Conservation (phyloP, 2,329 filamentous ascomycete genomes). For the Colletotrichum eremochloae region DNA sequence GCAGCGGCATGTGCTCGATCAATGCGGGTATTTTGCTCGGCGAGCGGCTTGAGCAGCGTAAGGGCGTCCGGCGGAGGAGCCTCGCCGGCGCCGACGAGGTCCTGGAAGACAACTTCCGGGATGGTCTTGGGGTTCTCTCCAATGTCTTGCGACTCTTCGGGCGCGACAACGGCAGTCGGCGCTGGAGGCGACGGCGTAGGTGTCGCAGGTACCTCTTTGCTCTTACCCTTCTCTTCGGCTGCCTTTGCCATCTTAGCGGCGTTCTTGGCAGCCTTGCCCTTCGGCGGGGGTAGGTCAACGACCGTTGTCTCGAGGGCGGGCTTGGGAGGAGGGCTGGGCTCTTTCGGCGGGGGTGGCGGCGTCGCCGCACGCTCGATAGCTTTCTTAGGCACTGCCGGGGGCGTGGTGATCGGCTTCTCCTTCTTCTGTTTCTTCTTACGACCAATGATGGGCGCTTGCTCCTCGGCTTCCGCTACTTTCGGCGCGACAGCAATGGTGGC, state of each 20-base stretch:
- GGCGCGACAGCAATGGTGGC: constrained; percentile 65
- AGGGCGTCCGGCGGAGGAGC: constrained; percentile 49
- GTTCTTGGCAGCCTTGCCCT: constrained; percentile 44
- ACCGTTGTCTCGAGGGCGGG: constrained; percentile 46
- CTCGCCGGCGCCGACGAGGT: constrained; percentile 26
- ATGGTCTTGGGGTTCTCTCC: constrained; percentile 39
- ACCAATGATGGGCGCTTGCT: constrained; percentile 79
- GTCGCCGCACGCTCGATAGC: constrained; percentile 28
- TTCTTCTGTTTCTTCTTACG: constrained; percentile 91
- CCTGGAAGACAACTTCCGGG: constrained; percentile 40
- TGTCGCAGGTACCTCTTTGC: constrained; percentile 25
- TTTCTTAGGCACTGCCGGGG: constrained; percentile 43
- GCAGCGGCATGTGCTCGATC: constrained; percentile 27
- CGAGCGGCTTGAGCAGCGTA: constrained; percentile 54
- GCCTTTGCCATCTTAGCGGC: constrained; percentile 43
- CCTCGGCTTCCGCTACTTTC: constrained; percentile 66
- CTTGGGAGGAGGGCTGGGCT: constrained; percentile 31
- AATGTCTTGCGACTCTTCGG: constrained; percentile 34
- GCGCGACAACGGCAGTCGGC: constrained; percentile 10
- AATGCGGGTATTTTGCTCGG: constrained; percentile 41
- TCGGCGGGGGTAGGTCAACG: constrained; percentile 42
- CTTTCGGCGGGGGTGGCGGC: constrained; percentile 37
- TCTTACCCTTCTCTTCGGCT: constrained; percentile 41
- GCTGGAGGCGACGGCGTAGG: constrained; percentile 14
- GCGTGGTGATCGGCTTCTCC: constrained; percentile 62